A percentile compares a stretch with the other conserved stretches of the same genome.
Evolutionary conservation across 306 rosid species (phyloP).

Genomic region (Prunus fruticosa): DNA sequence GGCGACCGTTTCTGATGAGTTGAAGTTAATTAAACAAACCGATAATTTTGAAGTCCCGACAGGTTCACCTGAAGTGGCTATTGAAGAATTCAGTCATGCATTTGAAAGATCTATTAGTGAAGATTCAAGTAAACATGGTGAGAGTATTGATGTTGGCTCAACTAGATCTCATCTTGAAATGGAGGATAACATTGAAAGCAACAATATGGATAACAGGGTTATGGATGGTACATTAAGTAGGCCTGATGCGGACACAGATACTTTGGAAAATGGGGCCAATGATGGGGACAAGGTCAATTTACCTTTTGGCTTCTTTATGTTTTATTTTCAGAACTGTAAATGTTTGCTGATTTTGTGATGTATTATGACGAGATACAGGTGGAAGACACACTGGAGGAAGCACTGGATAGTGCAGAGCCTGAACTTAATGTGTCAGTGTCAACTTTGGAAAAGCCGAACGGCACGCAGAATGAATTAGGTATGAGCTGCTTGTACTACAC

Average conservation of each 20-base stretch:
- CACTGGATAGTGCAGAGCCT: slow-evolving; percentile 26
- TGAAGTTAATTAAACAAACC: slow-evolving; percentile 23
- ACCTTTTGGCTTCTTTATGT: background rate
- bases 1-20: slow-evolving; percentile 13
- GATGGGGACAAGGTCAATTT: slow-evolving; percentile 6
- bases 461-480: slow-evolving; percentile 41
- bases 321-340: slow-evolving; percentile 13
- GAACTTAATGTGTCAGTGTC: slow-evolving; percentile 25
- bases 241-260: slow-evolving; percentile 18
- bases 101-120: slow-evolving; percentile 23
- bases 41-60: slow-evolving; percentile 20
- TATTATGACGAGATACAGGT: slow-evolving; percentile 37
- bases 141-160: slow-evolving; percentile 23
- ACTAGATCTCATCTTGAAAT: slow-evolving; percentile 33
- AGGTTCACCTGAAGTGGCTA: slow-evolving; percentile 23
- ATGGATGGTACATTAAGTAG: slow-evolving; percentile 27
- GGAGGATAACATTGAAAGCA: slow-evolving; percentile 29
- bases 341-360: slow-evolving; percentile 22
- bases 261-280: slow-evolving; percentile 28
- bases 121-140: slow-evolving; percentile 25
- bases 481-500: slow-evolving; percentile 18
- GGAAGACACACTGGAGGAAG: slow-evolving; percentile 37
- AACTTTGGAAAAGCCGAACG: slow-evolving; percentile 12
- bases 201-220: slow-evolving; percentile 18
- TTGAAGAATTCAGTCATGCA: slow-evolving; percentile 8